phyloP scores from a whole-genome alignment of 805 yeast species.

The Starmerella stellata region DNA sequence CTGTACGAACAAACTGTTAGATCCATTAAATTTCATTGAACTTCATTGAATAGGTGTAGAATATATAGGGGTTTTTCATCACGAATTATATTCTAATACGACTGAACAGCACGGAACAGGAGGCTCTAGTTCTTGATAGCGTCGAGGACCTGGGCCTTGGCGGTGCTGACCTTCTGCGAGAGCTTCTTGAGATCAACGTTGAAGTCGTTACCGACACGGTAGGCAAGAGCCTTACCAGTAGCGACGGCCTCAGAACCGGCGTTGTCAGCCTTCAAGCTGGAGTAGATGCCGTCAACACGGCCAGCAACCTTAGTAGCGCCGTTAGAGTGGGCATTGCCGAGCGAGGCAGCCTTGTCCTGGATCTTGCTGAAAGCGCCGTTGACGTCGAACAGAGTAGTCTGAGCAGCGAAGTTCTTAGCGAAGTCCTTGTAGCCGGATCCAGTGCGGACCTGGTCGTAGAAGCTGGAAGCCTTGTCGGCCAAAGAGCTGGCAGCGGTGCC shows the following conservation, averaged over 20 bases:
- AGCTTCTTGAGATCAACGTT: constrained; percentile 6
- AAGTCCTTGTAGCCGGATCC: constrained; percentile 12
- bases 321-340: constrained; percentile 3
- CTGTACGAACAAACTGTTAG: too few relatives aligned
- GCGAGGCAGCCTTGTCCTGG: constrained; percentile 1
- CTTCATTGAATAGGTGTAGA: too few relatives aligned
- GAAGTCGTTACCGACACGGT: constrained; percentile 13
- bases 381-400: constrained; percentile 12
- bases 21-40: too few relatives aligned
- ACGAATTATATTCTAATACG: too few relatives aligned
- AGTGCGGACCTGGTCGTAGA: constrained; percentile 12
- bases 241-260: constrained; percentile 12
- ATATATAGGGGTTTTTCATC: too few relatives aligned
- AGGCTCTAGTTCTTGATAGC: constrained; percentile 1
- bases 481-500: constrained; percentile 11
- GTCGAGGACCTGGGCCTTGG: constrained; percentile 5
- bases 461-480: constrained; percentile 13
- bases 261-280: constrained; percentile 8
- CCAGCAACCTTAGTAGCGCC: constrained; percentile 5
- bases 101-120: too few relatives aligned
- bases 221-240: constrained; percentile 9
- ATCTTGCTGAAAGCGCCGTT: constrained; percentile 10
- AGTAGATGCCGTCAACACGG: constrained; percentile 5
- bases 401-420: constrained; percentile 9
- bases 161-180: constrained; percentile 2